Base-by-base conservation (phyloP, 1,284 basidiomycete genomes). In the Anthracocystis walkeri region DNA sequence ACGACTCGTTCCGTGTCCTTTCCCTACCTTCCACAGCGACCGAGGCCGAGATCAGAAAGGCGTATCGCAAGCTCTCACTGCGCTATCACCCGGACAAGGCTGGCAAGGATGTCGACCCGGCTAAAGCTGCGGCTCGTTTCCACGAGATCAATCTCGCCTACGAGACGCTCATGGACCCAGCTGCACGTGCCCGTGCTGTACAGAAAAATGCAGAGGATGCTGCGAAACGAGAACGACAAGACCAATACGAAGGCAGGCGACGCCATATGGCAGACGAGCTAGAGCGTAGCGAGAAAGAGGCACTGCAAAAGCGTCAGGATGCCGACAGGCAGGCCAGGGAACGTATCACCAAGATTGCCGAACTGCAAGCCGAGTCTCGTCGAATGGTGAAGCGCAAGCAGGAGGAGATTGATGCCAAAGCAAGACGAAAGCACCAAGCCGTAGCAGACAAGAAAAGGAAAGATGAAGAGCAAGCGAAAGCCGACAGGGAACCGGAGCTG, bases 71-170 rank as follows among this genome's bases (percentile, higher is more conserved):
- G 56, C 69, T 71, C 20, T 82, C 80, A 11, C 63, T 84, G 3
- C 69, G 66, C 29, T 69, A 72, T 27, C 82, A 84, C 38, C 82
- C 82, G 4, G 81, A 83, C 65, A 83, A 83, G 63, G 79, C 66
- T 20, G 61, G 68, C 48, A 77, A 75, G 42, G 76, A 84, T 73
- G 75, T 82, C 14, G 71, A 77, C 23, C 77, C 82, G 5, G 71
- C 68, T 10, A 51, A 78, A 48, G 80, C 86, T 88, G 92, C 92
- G 3, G 88, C 90, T 59, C 92, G 93, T 83, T 97, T 97, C 84
- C 93, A 95, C 84, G 90, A 92, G 69, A 90, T 97, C 59, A 93
- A 92, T 56, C 89, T 92, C 62, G 92, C 94, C 0, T 92, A 93
- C 74, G 92, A 94, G 77, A 89, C 95, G 20, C 88, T 97, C 3